These are phyloP conservation scores for Hsuehochloa calcarea DNA, from an alignment of 176 grass and related monocot species.

Conservation along the genomic window DNA sequence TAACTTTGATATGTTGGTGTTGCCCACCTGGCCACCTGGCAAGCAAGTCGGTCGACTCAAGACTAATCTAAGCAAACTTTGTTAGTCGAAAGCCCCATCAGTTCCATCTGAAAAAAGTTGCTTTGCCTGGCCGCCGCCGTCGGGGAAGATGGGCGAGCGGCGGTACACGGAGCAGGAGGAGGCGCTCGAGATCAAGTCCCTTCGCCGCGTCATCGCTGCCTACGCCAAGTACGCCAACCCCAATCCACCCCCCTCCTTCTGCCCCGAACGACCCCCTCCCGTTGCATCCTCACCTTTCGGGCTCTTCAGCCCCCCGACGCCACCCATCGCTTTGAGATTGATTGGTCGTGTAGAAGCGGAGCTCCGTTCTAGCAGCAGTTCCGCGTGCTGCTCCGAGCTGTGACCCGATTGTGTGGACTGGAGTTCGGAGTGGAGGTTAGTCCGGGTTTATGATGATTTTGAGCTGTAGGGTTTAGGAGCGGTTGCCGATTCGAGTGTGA, in stretches of 20 bases:
- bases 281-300: neutral
- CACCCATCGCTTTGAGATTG: neutral
- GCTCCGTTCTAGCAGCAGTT: neutral
- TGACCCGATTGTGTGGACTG: neutral
- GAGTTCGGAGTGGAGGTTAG: constrained; percentile 3
- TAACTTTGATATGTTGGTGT: too few relatives aligned
- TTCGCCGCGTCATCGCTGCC: constrained; percentile 85
- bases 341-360: neutral
- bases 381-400: neutral
- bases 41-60: too few relatives aligned
- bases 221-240: constrained; percentile 65
- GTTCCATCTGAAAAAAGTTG: constrained; percentile 10
- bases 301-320: neutral
- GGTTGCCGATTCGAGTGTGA: neutral
- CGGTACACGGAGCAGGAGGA: constrained; percentile 85
- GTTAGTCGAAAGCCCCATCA: too few relatives aligned
- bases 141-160: constrained; percentile 57
- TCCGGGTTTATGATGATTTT: neutral
- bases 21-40: too few relatives aligned
- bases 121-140: constrained; percentile 28
- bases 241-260: neutral
- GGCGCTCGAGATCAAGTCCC: constrained; percentile 89
- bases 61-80: too few relatives aligned
- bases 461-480: constrained; percentile 27
- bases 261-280: neutral